Percentiles rank a stretch among this genome's conserved stretches.
phyloP scores from a whole-genome alignment of 2,329 filamentous ascomycete species.

The Curvularia eragrostidis region DNA sequence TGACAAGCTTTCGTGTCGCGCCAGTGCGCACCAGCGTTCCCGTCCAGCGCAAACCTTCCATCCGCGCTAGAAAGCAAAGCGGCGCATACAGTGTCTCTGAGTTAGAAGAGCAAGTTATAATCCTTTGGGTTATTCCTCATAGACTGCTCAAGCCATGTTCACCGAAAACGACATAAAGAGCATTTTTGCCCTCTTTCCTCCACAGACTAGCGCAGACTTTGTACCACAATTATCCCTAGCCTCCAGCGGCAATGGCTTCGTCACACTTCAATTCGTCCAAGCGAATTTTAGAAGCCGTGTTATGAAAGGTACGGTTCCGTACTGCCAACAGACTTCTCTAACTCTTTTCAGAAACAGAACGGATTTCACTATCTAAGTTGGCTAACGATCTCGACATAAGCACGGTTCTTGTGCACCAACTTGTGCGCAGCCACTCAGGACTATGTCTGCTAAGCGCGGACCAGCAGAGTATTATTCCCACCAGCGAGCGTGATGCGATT shows the following conservation, averaged over 20 bases:
- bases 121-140: neutral
- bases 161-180: constrained; percentile 42
- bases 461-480: constrained; percentile 32
- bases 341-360: constrained; percentile 20
- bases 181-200: constrained; percentile 34
- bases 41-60: neutral
- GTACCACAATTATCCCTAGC: constrained; percentile 31
- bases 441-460: constrained; percentile 37
- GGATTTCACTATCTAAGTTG: constrained; percentile 26
- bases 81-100: neutral
- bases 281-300: constrained; percentile 30
- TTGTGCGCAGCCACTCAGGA: constrained; percentile 25
- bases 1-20: neutral
- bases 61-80: neutral
- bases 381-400: constrained; percentile 32
- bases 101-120: too few species aligned
- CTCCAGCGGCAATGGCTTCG: constrained; percentile 33
- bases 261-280: constrained; percentile 31
- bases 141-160: constrained; percentile 37
- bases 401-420: constrained; percentile 24
- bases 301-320: constrained; percentile 19
- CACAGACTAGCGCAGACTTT: constrained; percentile 15
- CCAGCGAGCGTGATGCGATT: constrained; percentile 30
- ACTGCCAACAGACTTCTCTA: neutral
- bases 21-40: neutral